Evolutionary conservation across 805 yeast species (phyloP), one percentile per base, ranked within the genome.

Genomic region (Middelhovenomyces tepae): DNA sequence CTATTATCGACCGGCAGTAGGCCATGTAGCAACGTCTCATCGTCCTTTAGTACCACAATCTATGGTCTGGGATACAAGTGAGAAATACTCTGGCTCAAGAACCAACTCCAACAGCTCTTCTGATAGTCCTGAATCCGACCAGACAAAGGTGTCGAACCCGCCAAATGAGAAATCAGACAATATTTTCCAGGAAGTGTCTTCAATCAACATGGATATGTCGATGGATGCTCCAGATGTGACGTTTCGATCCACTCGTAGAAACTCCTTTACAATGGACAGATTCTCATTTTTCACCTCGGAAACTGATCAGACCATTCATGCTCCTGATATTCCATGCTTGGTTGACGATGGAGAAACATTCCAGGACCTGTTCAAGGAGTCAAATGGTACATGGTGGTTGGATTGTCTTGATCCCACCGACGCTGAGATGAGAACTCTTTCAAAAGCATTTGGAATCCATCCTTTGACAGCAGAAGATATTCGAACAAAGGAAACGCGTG

Each of bases 391-490:
- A 4, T 86, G 95, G 95, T 87, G 97, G 97, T 63, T 91, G 27
- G 96, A 91, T 56, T 86, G 96, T 53, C 65, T 75, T 26, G 80
- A 94, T 51, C 97, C 98, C 4, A 84, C 95, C 0, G 97, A 89
- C 52, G 76, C 77, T 14, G 98, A 91, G 59, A 85, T 91, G 95
- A 81, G 81, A 52, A 77, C 83, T 47, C 56, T 91, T 25, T 79
- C 95, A 7, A 87, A 87, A 49, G 91, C 96, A 0, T 89, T 89
- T 57, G 95, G 95, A 7, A 84, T 89, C 60, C 98, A 89, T 65
- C 98, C 98, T 19, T 75, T 89, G 65, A 89, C 98, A 0, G 86
- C 95, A 1, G 98, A 89, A 62, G 98, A 89, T 75, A 87, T 89
- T 44, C 67, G 95, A 37, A 82, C 85, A 74, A 94, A 87, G 61